phyloP scores from a whole-genome alignment of 2,329 filamentous ascomycete genomes.

The Ophiosphaerella narmari region DNA sequence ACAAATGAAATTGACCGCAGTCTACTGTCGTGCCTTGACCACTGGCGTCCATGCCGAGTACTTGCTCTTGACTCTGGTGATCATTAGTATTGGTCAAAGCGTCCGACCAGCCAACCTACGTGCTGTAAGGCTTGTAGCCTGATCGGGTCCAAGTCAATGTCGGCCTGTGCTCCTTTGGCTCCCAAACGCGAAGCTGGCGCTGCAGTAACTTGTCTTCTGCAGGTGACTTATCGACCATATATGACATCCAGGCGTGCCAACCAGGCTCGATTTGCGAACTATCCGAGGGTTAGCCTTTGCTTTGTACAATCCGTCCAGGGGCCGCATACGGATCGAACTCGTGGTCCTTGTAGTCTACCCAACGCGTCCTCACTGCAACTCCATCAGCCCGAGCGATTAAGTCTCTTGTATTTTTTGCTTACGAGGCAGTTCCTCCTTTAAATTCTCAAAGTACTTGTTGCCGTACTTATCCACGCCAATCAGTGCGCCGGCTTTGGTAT shows the following conservation, averaged over 20 bases:
- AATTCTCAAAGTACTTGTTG: slow-evolving; percentile 98
- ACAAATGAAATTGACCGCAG: slow-evolving; percentile 9
- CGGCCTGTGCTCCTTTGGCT: slow-evolving; percentile 71
- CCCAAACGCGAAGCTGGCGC: slow-evolving; percentile 72
- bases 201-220: slow-evolving; percentile 73
- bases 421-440: slow-evolving; percentile 86
- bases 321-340: slow-evolving; percentile 74
- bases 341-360: slow-evolving; percentile 93
- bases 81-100: slow-evolving; percentile 10
- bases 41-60: slow-evolving; percentile 55
- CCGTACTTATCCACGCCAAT: slow-evolving; percentile 87
- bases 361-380: slow-evolving; percentile 80
- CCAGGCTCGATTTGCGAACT: slow-evolving; percentile 88
- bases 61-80: slow-evolving; percentile 54
- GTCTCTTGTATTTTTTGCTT: slow-evolving; percentile 43
- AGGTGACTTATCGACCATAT: slow-evolving; percentile 86
- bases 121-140: slow-evolving; percentile 92
- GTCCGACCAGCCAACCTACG: slow-evolving; percentile 65
- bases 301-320: neutral
- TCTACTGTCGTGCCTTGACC: slow-evolving; percentile 48
- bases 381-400: slow-evolving; percentile 12
- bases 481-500: slow-evolving; percentile 90
- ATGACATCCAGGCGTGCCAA: slow-evolving; percentile 98
- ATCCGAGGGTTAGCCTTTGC: slow-evolving; percentile 44
- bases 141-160: slow-evolving; percentile 76